A percentile compares a stretch with the other conserved stretches of the same genome.
Conservation (phyloP, 2,329 filamentous ascomycete genomes). For the Fusarium falciforme region DNA sequence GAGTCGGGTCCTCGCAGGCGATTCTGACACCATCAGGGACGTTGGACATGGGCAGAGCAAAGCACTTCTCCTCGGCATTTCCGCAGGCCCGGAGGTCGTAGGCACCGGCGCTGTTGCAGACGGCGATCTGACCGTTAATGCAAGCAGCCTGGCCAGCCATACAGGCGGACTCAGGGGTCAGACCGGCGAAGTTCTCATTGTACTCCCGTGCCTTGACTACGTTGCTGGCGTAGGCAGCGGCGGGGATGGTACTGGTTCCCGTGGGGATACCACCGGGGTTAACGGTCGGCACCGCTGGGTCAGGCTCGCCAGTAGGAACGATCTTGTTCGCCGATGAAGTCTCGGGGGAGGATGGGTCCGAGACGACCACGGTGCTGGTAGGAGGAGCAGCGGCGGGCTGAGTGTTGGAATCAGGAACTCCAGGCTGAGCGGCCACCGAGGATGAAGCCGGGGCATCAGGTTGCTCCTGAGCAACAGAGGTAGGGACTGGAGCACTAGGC, state of each 20-base stretch:
- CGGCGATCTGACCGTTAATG: conserved; percentile 60
- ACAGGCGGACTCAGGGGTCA: conserved; percentile 61
- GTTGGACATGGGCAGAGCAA: conserved; percentile 65
- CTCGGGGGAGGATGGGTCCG: conserved; percentile 23
- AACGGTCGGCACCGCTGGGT: conserved; percentile 56
- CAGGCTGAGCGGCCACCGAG: neutral
- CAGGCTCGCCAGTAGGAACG: conserved; percentile 43
- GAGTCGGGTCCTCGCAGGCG: conserved; percentile 56
- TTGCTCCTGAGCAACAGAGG: neutral
- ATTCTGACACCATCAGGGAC: conserved; percentile 59
- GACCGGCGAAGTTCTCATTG: conserved; percentile 59
- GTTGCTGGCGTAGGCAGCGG: conserved; percentile 57
- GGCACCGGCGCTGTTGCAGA: conserved; percentile 54
- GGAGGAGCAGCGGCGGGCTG: conserved; percentile 6
- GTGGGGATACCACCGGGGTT: conserved; percentile 49
- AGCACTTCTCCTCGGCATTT: conserved; percentile 53
- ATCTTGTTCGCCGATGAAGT: conserved; percentile 12
- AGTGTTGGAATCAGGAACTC: conserved; percentile 9
- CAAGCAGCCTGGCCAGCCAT: conserved; percentile 61
- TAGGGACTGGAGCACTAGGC: neutral
- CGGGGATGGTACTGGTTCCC: conserved; percentile 54
- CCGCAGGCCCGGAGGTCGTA: conserved; percentile 56
- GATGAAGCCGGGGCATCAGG: neutral
- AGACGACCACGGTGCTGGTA: conserved; percentile 11
- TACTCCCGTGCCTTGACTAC: conserved; percentile 57